Base-by-base conservation (phyloP, 2,329 filamentous ascomycete species). In the Pseudogymnoascus sp. region DNA sequence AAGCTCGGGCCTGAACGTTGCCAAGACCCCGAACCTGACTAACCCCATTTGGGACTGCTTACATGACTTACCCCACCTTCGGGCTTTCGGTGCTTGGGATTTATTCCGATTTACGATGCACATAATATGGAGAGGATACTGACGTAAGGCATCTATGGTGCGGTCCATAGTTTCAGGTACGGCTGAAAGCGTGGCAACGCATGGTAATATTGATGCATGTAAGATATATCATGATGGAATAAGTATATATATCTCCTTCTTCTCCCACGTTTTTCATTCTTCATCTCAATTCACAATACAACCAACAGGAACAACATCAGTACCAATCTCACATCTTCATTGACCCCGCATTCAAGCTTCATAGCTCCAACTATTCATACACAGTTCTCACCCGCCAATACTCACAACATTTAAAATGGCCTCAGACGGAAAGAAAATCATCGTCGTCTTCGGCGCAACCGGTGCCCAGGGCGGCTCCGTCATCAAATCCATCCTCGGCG, bases 401-500 rank as follows among this genome's bases (percentile, higher is more conserved):
- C 23, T 28, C 44, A 50, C 23, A 18, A 28, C 44, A 53, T 10
- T 12, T 31, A 31, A 16, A 53, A 53, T 53, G 47, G 47, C 47
- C 12, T 60, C 59, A 21, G 28, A 35, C 12, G 33, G 59, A 31
- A 72, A 73, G 65, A 76, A 78, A 63, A 67, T 80, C 60, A 69
- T 80, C 42, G 75, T 75, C 21, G 76, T 82, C 4, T 72, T 81
- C 59, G 79, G 79, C 12, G 78, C 77, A 23, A 82, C 79, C 7
- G 80, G 78, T 40, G 78, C 77, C 63, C 80, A 83, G 65, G 81
- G 80, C 63, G 78, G 80, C n/a, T 79, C 79, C 3, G 80, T 83
- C n/a, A 78, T 77, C 37, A 77, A 77, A 25, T 73, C 76, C 6
- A 80, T 83, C 66, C 77, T 82, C 65, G 74, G 73, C 62, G 77